phyloP scores from a whole-genome alignment of 306 rosid species.

The Phaseolus lunatus region DNA sequence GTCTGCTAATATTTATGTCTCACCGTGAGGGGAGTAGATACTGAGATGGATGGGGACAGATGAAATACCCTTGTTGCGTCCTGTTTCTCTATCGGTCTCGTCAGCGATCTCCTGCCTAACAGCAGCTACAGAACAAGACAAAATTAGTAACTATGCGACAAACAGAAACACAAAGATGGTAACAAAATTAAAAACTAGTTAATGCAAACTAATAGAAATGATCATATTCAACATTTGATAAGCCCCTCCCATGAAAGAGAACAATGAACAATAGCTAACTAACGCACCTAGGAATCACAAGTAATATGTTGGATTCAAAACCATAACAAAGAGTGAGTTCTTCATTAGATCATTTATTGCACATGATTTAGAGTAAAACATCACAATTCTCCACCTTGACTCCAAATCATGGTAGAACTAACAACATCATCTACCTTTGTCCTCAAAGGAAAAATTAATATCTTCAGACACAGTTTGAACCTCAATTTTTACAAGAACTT shows the following conservation, averaged over 20 bases:
- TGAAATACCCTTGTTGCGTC: slow-evolving; percentile 85
- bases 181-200: background rate
- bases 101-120: slow-evolving; percentile 96
- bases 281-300: background rate
- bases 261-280: background rate
- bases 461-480: no score
- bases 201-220: background rate
- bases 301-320: no score
- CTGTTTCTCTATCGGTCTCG: slow-evolving; percentile 98
- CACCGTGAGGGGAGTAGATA: slow-evolving; percentile 95
- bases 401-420: no score
- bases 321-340: no score
- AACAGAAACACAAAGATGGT: slow-evolving; percentile 41
- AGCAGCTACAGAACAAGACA: slow-evolving; percentile 70
- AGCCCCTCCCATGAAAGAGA: background rate
- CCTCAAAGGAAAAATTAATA: no score
- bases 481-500: no score
- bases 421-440: no score
- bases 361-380: no score
- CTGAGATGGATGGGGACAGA: slow-evolving; percentile 97
- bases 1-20: slow-evolving; percentile 38
- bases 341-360: no score
- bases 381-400: no score
- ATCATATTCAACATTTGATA: slow-evolving; percentile 5
- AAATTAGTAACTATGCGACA: slow-evolving; percentile 41